Conservation (phyloP, 2,329 filamentous ascomycete genomes). For the Sclerotinia glacialis region DNA sequence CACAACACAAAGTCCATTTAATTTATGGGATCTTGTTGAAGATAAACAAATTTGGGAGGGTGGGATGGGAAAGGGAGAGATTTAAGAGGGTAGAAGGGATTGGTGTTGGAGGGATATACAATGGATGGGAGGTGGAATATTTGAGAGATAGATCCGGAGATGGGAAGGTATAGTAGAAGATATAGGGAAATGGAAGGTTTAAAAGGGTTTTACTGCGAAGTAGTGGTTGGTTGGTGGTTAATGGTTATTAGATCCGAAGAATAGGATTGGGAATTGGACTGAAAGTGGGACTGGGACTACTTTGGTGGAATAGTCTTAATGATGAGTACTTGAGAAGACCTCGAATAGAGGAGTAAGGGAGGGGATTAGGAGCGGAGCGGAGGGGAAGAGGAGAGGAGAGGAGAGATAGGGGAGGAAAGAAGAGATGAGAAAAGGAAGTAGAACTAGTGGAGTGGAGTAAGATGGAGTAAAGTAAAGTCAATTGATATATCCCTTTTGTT, state of each 20-base stretch:
- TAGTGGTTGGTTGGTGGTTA: constrained; percentile 2
- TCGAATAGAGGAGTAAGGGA: too few relatives aligned
- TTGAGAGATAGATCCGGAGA: constrained; percentile 3
- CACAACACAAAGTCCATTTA: constrained; percentile 5
- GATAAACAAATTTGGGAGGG: neutral
- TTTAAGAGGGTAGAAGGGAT: neutral
- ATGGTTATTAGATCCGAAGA: constrained; percentile 15
- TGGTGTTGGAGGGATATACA: neutral
- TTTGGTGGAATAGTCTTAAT: constrained; percentile 10
- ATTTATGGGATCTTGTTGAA: constrained; percentile 8
- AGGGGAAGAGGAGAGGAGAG: neutral
- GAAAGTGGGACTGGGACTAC: neutral
- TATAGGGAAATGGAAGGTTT: neutral
- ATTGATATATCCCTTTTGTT: constrained; percentile 3
- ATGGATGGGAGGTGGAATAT: neutral
- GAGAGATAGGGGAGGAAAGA: neutral
- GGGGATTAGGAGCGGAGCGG: neutral
- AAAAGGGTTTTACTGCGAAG: constrained; percentile 6
- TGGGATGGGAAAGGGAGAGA: neutral
- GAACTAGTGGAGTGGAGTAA: neutral
- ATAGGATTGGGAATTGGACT: neutral
- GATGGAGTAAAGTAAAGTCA: neutral
- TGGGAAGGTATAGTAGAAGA: neutral
- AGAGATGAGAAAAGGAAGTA: neutral
- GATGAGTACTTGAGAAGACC: neutral